phyloP scores from a whole-genome alignment of 208 protist genomes.

The Zelonia costaricensis region DNA sequence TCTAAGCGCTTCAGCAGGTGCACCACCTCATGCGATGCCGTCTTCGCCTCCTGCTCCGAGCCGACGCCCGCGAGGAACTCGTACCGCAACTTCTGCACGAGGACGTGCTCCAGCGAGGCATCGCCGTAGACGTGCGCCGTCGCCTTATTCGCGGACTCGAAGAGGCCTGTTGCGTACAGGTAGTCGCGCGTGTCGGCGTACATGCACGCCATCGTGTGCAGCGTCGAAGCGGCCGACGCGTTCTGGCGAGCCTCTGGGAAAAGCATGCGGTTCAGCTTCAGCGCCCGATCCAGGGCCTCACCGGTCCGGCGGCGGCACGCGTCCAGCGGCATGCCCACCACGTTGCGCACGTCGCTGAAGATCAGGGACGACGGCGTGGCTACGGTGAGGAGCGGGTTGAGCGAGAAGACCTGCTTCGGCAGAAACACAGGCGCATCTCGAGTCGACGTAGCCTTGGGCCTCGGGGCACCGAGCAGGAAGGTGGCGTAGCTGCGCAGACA shows the following conservation, averaged over 20 bases:
- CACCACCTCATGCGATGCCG: slow-evolving; percentile 74
- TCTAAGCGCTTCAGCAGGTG: slow-evolving; percentile 72
- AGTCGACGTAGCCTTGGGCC: slow-evolving; percentile 29
- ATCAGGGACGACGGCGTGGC: slow-evolving; percentile 60
- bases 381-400: slow-evolving; percentile 58
- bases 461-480: slow-evolving; percentile 72
- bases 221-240: slow-evolving; percentile 53
- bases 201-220: slow-evolving; percentile 75
- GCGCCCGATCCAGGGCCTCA: slow-evolving; percentile 63
- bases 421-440: slow-evolving; percentile 80
- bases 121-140: slow-evolving; percentile 65
- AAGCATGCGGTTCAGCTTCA: slow-evolving; percentile 73
- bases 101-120: slow-evolving; percentile 52
- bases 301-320: slow-evolving; percentile 51
- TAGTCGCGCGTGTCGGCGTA: slow-evolving; percentile 91
- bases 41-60: slow-evolving; percentile 83
- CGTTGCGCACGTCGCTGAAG: slow-evolving; percentile 46
- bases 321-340: slow-evolving; percentile 42
- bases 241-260: slow-evolving; percentile 68
- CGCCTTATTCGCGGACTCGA: slow-evolving; percentile 70
- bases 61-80: slow-evolving; percentile 86
- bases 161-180: slow-evolving; percentile 85
- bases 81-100: slow-evolving; percentile 70
- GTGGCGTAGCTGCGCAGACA: slow-evolving; percentile 65
- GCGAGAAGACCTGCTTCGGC: slow-evolving; percentile 70